Evolutionary conservation across 805 yeast species (phyloP), one percentile per base, ranked within the genome.

Genomic region (Teunomyces kruisii): DNA sequence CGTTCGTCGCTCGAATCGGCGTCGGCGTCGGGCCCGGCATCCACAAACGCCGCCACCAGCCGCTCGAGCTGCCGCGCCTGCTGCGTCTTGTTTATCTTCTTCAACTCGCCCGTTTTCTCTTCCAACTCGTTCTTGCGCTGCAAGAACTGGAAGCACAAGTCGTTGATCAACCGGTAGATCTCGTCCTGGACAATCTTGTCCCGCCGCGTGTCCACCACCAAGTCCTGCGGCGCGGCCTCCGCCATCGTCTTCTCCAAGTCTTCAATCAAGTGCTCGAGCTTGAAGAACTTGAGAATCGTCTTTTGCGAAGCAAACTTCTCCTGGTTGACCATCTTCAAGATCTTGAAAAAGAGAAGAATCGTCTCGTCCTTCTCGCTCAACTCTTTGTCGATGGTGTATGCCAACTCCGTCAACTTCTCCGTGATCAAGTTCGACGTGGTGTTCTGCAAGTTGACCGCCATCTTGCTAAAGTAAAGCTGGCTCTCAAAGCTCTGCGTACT

Each of bases 161-260:
- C 76, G 41, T 70, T 71, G n/a, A 63, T 46, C 35, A 72, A 55
- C 22, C 76, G 53, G 44, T 58, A 56, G 16, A 72, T 67, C 47
- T 72, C 76, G 14, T 68, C 76, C 49, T 72, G 76, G 15, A 72
- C 60, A 9, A 71, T 55, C 40, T 56, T 49, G 48, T 68, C 74
- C 38, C 62, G 48, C 26, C 59, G 53, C 12, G 53, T 39, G 48
- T 67, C 73, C 17, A 51, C 24, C 4, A 53, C 40, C 29, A 51
- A 55, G 14, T 52, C 53, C 14, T 50, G 51, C 7, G 47, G 44
- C 7, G 45, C 45, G 10, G 48, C 37, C 15, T 42, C 48, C 22
- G 15, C 22, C 10, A 38, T 27, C 12, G 53, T 54, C 42, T 55
- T 48, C 32, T 56, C 59, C 9, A 53, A 36, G 16, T 64, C 70